Conservation (phyloP, 805 yeast species). For the Scheffersomyces amazonensis region DNA sequence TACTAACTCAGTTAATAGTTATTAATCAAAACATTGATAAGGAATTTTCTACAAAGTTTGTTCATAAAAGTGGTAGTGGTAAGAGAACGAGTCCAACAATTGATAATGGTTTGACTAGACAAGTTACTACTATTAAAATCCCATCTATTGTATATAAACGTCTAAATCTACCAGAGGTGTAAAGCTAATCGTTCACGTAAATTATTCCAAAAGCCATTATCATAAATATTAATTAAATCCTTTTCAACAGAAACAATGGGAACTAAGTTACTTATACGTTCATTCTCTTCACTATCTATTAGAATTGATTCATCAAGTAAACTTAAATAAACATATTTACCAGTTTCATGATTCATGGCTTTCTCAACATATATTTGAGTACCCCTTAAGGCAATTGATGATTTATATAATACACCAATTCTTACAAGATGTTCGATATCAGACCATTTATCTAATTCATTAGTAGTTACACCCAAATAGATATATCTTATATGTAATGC, state of each 20-base stretch:
- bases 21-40: background rate
- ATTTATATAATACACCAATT: slow-evolving; percentile 22
- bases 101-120: background rate
- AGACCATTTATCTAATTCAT: slow-evolving; percentile 72
- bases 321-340: slow-evolving; percentile 23
- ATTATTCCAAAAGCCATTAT: slow-evolving; percentile 45
- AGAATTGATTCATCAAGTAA: slow-evolving; percentile 22
- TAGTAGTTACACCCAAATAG: slow-evolving; percentile 69
- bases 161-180: slow-evolving; percentile 6
- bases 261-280: slow-evolving; percentile 8
- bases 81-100: background rate
- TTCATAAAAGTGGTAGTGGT: background rate
- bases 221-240: slow-evolving; percentile 46
- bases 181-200: slow-evolving; percentile 27
- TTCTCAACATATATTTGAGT: slow-evolving; percentile 21
- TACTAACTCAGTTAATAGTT: background rate
- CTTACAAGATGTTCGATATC: slow-evolving; percentile 49
- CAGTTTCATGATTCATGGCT: slow-evolving; percentile 9
- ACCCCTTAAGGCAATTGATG: slow-evolving; percentile 6
- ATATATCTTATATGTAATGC: slow-evolving; percentile 48
- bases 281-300: slow-evolving; percentile 4
- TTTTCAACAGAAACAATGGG: slow-evolving; percentile 20
- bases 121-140: slow-evolving; percentile 6
- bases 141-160: slow-evolving; percentile 14
- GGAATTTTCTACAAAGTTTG: background rate